These are phyloP conservation scores for Talaromyces sp. DNA, from an alignment of 2,329 filamentous ascomycete species.

Conservation along the genomic window DNA sequence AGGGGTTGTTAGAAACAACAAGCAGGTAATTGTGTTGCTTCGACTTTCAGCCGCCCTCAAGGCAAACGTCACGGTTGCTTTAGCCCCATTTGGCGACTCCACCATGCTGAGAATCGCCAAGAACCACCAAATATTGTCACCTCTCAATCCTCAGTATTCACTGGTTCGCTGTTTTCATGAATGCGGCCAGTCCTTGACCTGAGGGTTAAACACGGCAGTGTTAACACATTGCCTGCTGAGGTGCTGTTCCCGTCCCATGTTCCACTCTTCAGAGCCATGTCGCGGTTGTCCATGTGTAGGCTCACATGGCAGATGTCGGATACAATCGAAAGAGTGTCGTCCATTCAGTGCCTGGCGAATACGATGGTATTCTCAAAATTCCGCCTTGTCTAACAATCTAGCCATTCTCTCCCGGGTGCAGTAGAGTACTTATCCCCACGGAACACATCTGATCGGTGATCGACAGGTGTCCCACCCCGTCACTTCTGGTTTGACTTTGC, in stretches of 20 bases:
- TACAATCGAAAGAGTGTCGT: neutral
- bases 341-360: neutral
- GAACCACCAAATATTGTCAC: neutral
- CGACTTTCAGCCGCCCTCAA: neutral
- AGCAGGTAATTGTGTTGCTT: neutral
- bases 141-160: neutral
- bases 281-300: neutral
- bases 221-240: neutral
- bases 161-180: neutral
- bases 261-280: neutral
- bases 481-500: neutral
- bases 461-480: neutral
- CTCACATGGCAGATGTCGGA: too few species aligned
- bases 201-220: neutral
- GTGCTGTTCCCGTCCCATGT: neutral
- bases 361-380: neutral
- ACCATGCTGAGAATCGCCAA: neutral
- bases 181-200: neutral
- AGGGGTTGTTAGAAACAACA: too few species aligned
- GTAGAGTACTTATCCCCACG: neutral
- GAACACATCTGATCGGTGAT: neutral
- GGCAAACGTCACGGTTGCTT: neutral
- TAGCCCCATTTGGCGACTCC: slow-evolving; percentile 1
- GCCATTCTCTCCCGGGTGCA: neutral
- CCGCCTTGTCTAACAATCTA: neutral